phyloP scores from a whole-genome alignment of 202 grass and related monocot species.

The Schoenoplectus triqueter region DNA sequence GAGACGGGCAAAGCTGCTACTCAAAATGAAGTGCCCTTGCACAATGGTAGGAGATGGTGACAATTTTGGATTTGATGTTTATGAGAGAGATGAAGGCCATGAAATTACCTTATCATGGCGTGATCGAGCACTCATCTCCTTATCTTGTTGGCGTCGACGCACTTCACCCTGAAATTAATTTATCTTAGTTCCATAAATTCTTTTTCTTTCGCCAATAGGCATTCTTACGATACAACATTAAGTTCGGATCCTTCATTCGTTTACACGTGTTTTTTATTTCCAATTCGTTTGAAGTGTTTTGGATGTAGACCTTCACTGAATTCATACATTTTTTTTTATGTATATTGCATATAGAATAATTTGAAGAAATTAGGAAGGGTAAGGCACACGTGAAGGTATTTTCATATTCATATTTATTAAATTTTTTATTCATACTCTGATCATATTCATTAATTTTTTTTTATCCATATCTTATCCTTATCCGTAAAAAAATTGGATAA shows the following conservation, averaged over 20 bases:
- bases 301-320: slow-evolving; percentile 32
- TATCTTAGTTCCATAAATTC: background rate
- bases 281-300: background rate
- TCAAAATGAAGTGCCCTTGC: slow-evolving; percentile 75
- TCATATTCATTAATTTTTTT: too few species aligned
- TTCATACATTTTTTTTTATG: background rate
- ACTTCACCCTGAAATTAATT: slow-evolving; percentile 19
- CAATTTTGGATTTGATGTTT: slow-evolving; percentile 58
- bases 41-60: slow-evolving; percentile 37
- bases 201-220: background rate
- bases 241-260: background rate
- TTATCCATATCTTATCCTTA: too few species aligned
- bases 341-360: slow-evolving; percentile 6
- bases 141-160: slow-evolving; percentile 60
- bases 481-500: too few species aligned
- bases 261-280: too few species aligned
- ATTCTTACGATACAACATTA: slow-evolving; percentile 18
- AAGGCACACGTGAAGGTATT: too few species aligned
- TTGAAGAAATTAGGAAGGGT: slow-evolving; percentile 4
- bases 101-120: slow-evolving; percentile 67
- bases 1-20: slow-evolving; percentile 87
- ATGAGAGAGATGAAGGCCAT: slow-evolving; percentile 42
- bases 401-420: too few species aligned
- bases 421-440: too few species aligned
- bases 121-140: slow-evolving; percentile 50